Percentiles rank a stretch among this genome's conserved stretches.
phyloP scores from a whole-genome alignment of 1,139 yeast species.

The Meyerozyma guilliermondii region DNA sequence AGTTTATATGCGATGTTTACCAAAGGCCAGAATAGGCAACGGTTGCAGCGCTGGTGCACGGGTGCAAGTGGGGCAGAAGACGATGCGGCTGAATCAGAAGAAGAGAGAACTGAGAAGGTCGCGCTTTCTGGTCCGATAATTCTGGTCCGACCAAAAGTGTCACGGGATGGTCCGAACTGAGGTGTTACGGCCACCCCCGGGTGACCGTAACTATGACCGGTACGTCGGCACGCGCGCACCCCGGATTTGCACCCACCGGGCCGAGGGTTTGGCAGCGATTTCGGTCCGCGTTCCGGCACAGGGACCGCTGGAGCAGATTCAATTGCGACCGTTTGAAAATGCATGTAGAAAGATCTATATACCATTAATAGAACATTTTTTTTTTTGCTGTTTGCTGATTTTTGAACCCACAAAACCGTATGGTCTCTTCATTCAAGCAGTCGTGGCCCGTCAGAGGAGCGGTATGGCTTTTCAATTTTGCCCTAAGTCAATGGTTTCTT shows the following conservation, averaged over 20 bases:
- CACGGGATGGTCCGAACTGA: too few species aligned
- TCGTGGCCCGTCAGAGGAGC: slow-evolving; percentile 2
- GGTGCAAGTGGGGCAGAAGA: not conserved
- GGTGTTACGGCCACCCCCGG: not conserved
- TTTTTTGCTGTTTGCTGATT: not conserved
- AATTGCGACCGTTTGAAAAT: not conserved
- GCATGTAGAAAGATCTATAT: too few species aligned
- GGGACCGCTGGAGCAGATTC: not conserved
- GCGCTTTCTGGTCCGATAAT: not conserved
- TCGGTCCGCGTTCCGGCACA: slow-evolving; percentile 1
- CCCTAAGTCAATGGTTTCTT: slow-evolving; percentile 65
- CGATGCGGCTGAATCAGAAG: not conserved
- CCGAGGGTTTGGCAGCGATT: not conserved
- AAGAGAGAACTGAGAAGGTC: not conserved
- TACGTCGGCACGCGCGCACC: too few species aligned
- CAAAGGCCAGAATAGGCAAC: not conserved
- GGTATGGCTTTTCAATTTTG: slow-evolving; percentile 18
- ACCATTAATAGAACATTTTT: not conserved
- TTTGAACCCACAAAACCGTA: not conserved
- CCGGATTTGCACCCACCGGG: not conserved
- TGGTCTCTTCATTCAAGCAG: not conserved
- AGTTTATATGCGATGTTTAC: not conserved
- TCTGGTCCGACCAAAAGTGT: too few species aligned
- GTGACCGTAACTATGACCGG: too few species aligned
- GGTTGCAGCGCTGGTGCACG: not conserved